Percentiles rank a stretch among this genome's conserved stretches.
phyloP scores from a whole-genome alignment of 495 filamentous ascomycete genomes.

The Tuber aestivum region DNA sequence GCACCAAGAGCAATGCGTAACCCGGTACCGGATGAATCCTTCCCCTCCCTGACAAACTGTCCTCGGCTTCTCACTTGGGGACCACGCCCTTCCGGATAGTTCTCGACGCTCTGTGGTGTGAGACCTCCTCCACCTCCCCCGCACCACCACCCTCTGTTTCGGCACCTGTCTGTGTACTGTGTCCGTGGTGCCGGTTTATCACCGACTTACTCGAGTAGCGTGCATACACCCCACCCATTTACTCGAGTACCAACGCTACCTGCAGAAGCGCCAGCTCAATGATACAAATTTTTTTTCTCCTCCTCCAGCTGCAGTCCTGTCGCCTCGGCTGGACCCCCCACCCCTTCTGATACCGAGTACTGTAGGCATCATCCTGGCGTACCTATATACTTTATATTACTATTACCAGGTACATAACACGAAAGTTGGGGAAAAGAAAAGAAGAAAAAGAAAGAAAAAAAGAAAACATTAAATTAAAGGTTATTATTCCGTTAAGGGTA shows the following conservation, averaged over 20 bases:
- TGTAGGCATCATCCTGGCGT: conserved; percentile 1
- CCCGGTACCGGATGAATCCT: not conserved
- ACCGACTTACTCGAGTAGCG: not conserved
- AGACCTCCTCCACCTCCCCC: no score
- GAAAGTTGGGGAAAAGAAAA: not conserved
- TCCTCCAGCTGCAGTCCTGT: not conserved
- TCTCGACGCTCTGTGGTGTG: not conserved
- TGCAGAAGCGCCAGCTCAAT: not conserved
- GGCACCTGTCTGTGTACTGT: not conserved
- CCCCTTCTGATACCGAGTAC: not conserved
- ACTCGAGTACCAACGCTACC: not conserved
- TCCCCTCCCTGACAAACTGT: not conserved
- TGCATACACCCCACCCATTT: no score
- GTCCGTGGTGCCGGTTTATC: not conserved
- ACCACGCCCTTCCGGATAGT: not conserved
- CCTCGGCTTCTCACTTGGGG: not conserved
- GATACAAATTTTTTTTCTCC: no score
- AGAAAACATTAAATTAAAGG: not conserved
- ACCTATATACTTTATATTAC: not conserved
- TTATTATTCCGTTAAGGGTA: not conserved
- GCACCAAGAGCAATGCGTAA: not conserved
- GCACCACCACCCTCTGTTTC: no score
- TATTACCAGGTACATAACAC: not conserved
- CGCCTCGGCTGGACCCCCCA: not conserved
- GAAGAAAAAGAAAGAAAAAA: not conserved